Evolutionary conservation across 805 yeast species (phyloP), one percentile per base, ranked within the genome.

Genomic region (Ogataea minuta): DNA sequence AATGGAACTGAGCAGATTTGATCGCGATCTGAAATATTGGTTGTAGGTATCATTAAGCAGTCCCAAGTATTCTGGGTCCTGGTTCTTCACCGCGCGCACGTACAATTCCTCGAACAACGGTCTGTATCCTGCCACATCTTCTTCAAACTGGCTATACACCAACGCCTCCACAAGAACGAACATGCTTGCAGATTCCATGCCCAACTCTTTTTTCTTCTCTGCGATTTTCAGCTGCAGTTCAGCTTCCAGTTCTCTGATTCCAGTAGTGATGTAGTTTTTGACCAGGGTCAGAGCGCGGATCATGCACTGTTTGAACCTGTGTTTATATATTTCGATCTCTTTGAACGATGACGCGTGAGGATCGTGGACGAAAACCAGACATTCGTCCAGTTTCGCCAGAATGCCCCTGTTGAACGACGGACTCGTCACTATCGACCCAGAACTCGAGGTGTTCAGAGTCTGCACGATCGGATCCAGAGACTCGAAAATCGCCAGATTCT

Each of bases 251-350:
- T 49, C 58, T 38, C 62, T 67, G 28, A 76, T 56, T 23, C 68
- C 70, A n/a, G 59, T 59, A 8, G 68, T 68, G 39, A 85, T 62
- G 55, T 81, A 87, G 52, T 81, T 85, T 46, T 82, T 74, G 11
- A 88, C 76, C 43, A 91, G 66, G 0, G 93, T 79, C 32, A 88
- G 69, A 1, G 95, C 81, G 43, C 96, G 72, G 1, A 90, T 79
- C 72, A 88, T 70, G 53, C 96, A 86, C 52, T 86, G 95, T 45
- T 84, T 77, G 63, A 86, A 87, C 43, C 90, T 74, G 46, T 79
- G 76, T 33, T 72, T 73, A 57, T 85, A 88, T 2, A 77, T 55
- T 19, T 80, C 91, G 9, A 76, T 67, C 38, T 89, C 95, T 54
- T 76, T 79, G 53, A 84, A 83, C 8, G 56, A 44, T 4, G 55